Evolutionary conservation across 2,329 filamentous ascomycete species (phyloP), one percentile per base, ranked within the genome.

Genomic region (Mollisia scopiformis): DNA sequence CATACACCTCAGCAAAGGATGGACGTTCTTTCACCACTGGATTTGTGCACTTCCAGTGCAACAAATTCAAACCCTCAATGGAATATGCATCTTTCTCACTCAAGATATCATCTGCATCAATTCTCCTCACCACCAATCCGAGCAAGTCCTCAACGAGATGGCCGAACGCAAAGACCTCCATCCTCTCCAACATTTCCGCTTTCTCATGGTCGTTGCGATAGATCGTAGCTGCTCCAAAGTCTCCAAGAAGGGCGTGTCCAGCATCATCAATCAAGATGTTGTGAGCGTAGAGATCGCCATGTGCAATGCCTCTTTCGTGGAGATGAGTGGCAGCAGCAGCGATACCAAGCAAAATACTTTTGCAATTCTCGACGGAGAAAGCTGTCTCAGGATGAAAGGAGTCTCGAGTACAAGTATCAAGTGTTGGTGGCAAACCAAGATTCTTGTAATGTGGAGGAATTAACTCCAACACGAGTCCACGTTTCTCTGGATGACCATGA

Each of bases 201-300:
- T 68, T 56, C 21, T 63, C 61, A 53, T 66, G 54, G 5, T 65
- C 62, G n/a, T 59, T 66, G 41, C 67, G 69, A 60, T 82, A 81
- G 14, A 81, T 72, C 0, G 79, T 81, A 1, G 79, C 79, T 1
- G 79, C 80, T 11, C 79, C 79, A 57, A 82, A 80, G 55, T 80
- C 79, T 25, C 78, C 79, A 2, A 82, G 71, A 13, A 82, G 66
- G 3, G 80, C 79, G 62, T 82, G 78, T 1, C 74, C 77, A 10
- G 69, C 70, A 23, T 72, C 70, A 53, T 72, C 74, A 25, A 76
- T 76, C 11, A 82, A 72, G 19, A 82, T 78, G 65, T 81, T 81
- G 66, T 81, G 79, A 11, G 79, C 78, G 54, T 80, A 80, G 35
- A 82, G 57, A 64, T 81, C 79, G 19, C 80, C 80, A 61, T 82